These are phyloP conservation scores for Galerina marginata DNA, from an alignment of 768 basidiomycete genomes.

Conservation along the genomic window DNA sequence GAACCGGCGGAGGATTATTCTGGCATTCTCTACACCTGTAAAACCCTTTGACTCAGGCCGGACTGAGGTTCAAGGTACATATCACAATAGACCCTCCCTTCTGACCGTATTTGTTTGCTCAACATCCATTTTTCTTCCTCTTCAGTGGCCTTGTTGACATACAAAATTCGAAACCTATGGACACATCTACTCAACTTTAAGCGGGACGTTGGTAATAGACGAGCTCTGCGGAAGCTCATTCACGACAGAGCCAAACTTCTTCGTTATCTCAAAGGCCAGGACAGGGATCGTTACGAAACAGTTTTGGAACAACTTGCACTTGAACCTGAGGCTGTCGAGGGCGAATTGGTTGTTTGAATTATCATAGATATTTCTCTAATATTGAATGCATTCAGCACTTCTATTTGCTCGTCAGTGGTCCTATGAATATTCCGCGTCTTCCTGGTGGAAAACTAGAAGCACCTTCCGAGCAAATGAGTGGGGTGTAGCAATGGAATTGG, in stretches of 20 bases:
- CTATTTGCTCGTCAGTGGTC: not conserved
- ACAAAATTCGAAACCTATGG: conserved; percentile 84
- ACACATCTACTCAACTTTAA: conserved; percentile 70
- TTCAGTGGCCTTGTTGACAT: conserved; percentile 85
- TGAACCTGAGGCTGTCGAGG: conserved; percentile 83
- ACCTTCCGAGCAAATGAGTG: too few relatives aligned
- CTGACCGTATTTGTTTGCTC: not conserved
- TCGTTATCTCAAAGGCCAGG: conserved; percentile 70
- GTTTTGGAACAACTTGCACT: conserved; percentile 77
- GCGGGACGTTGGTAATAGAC: conserved; percentile 78
- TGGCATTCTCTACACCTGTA: conserved; percentile 73
- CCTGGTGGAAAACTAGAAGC: not conserved
- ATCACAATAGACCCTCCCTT: not conserved
- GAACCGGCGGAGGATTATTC: conserved; percentile 80
- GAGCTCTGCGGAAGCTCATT: conserved; percentile 76
- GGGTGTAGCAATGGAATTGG: not conserved
- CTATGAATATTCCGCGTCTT: not conserved
- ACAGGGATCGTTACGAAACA: conserved; percentile 74
- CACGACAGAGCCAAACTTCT: conserved; percentile 86
- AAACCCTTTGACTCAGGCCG: conserved; percentile 80
- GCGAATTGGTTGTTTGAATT: conserved; percentile 77
- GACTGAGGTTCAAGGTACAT: conserved; percentile 88
- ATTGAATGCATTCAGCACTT: not conserved
- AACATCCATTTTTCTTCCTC: not conserved
- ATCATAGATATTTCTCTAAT: not conserved